A percentile compares a stretch with the other conserved stretches of the same genome.
phyloP scores from a whole-genome alignment of 148 eudicot genomes.

The Simmondsia chinensis region DNA sequence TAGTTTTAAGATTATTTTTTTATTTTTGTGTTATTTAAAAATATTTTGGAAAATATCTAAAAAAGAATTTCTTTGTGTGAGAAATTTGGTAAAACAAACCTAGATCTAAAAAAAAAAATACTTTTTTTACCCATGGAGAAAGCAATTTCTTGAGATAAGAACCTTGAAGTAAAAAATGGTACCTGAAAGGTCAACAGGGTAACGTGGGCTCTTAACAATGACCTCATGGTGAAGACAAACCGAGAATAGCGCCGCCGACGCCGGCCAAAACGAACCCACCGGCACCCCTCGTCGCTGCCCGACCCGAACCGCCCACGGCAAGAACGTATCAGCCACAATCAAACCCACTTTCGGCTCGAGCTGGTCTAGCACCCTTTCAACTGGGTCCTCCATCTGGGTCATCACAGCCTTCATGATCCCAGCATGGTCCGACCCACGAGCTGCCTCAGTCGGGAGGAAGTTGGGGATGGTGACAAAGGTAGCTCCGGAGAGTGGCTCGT shows the following conservation, averaged over 20 bases:
- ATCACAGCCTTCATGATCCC: slow-evolving; percentile 9
- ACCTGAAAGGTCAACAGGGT: too few relatives aligned
- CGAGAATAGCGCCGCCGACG: slow-evolving; percentile 3
- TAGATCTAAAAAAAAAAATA: too few relatives aligned
- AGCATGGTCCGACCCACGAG: slow-evolving; percentile 5
- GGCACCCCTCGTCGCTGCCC: slow-evolving; percentile 10
- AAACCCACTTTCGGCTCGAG: slow-evolving; percentile 3
- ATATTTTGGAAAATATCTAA: too few relatives aligned
- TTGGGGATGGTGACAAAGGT: slow-evolving; percentile 17
- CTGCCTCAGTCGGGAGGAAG: slow-evolving; percentile 17
- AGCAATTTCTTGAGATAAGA: too few relatives aligned
- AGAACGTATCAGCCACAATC: slow-evolving; percentile 4
- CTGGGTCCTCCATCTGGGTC: slow-evolving; percentile 15
- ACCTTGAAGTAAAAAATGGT: too few relatives aligned
- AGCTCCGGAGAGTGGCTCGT: background rate
- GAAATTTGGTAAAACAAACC: too few relatives aligned
- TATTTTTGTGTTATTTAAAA: too few relatives aligned
- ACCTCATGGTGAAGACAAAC: slow-evolving; percentile 1
- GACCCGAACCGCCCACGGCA: slow-evolving; percentile 12
- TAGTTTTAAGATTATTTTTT: too few relatives aligned
- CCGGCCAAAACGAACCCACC: slow-evolving; percentile 17
- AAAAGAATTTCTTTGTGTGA: too few relatives aligned
- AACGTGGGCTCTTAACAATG: background rate
- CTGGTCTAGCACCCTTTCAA: slow-evolving; percentile 13
- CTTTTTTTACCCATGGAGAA: too few relatives aligned